A percentile compares a stretch with the other conserved stretches of the same genome.
Evolutionary conservation across 805 yeast genomes (phyloP).

Genomic region (Myxozyma kluyveri): DNA sequence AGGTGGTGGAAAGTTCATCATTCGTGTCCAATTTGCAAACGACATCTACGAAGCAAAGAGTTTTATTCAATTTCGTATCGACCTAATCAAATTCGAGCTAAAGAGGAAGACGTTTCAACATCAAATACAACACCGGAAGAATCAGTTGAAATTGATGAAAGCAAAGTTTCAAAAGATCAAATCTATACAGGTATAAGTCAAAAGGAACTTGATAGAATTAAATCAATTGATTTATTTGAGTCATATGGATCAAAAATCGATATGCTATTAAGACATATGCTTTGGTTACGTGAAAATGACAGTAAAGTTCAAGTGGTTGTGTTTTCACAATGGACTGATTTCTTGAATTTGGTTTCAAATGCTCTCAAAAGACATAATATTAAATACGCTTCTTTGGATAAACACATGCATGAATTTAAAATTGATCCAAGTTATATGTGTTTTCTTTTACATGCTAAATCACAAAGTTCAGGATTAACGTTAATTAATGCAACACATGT

Average conservation of each 20-base stretch:
- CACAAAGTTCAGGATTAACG: slow-evolving; percentile 87
- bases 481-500: slow-evolving; percentile 90
- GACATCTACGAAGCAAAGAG: slow-evolving; percentile 47
- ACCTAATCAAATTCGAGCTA: slow-evolving; percentile 43
- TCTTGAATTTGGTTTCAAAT: slow-evolving; percentile 61
- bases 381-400: slow-evolving; percentile 53
- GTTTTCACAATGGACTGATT: slow-evolving; percentile 85
- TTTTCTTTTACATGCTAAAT: slow-evolving; percentile 76
- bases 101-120: slow-evolving; percentile 27
- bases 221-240: slow-evolving; percentile 41
- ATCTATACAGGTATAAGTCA: slow-evolving; percentile 34
- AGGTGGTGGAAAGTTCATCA: slow-evolving; percentile 60
- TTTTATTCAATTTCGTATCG: slow-evolving; percentile 68
- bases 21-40: slow-evolving; percentile 82
- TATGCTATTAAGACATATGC: slow-evolving; percentile 68
- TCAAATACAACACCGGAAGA: slow-evolving; percentile 22
- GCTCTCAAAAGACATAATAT: slow-evolving; percentile 64
- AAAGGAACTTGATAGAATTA: slow-evolving; percentile 40
- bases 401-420: slow-evolving; percentile 28
- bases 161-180: slow-evolving; percentile 8
- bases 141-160: not conserved
- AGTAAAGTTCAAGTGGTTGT: slow-evolving; percentile 73
- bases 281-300: slow-evolving; percentile 58
- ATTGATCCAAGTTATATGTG: slow-evolving; percentile 63
- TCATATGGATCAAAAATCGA: slow-evolving; percentile 86